A percentile compares a stretch with the other conserved stretches of the same genome.
phyloP scores from a whole-genome alignment of 225 moss, liverwort and hornwort genomes.

The Rhytidiadelphus loreus region DNA sequence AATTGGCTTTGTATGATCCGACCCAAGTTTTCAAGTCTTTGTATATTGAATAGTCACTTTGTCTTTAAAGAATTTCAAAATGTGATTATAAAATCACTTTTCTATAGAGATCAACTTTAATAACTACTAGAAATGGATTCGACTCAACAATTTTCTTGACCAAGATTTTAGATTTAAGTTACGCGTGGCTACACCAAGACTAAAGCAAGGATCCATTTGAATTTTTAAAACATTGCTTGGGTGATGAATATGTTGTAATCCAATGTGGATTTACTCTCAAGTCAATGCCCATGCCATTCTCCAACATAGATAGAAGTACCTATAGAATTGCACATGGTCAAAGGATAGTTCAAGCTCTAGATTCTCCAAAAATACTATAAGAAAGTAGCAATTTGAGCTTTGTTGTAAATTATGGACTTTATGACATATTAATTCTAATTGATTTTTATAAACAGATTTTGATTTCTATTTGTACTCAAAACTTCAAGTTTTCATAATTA shows the following conservation, averaged over 20 bases:
- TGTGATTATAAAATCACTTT: too few species aligned
- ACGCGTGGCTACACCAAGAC: neutral
- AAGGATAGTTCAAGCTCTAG: neutral
- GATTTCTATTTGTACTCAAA: neutral
- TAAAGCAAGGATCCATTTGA: neutral
- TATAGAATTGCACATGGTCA: neutral
- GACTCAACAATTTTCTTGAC: neutral
- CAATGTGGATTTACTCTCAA: rapidly evolving
- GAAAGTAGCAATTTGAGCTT: neutral
- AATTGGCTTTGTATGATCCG: neutral
- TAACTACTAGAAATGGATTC: neutral
- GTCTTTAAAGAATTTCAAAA: neutral
- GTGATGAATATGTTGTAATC: neutral
- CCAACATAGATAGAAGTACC: neutral
- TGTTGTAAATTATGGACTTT: too few species aligned
- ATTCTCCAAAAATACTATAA: too few species aligned
- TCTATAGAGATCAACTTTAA: rapidly evolving
- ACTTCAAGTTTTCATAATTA: neutral
- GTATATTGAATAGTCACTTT: rapidly evolving
- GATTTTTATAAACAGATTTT: neutral
- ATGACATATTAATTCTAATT: neutral
- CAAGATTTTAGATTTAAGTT: neutral
- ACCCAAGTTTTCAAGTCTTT: neutral
- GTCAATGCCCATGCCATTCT: neutral
- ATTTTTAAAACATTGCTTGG: neutral